Evolutionary conservation across 768 basidiomycete species (phyloP).

Genomic region (Lentinus tigrinus): DNA sequence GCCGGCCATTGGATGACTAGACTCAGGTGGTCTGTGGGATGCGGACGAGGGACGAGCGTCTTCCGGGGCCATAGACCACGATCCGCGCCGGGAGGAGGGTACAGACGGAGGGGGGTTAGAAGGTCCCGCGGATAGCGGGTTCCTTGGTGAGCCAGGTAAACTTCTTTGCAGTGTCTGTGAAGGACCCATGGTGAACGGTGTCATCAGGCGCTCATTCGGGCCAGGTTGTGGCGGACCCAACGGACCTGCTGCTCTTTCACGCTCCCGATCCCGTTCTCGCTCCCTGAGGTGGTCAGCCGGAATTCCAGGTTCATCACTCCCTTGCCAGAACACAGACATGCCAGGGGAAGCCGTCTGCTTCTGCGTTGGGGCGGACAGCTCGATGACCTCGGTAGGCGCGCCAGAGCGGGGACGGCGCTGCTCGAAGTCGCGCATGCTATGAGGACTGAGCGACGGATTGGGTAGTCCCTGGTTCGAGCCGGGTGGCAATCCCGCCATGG

Average conservation of each 20-base stretch:
- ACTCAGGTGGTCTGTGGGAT: slow-evolving; percentile 7
- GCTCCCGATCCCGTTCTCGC: slow-evolving; percentile 26
- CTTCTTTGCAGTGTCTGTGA: slow-evolving; percentile 17
- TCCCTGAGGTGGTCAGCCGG: slow-evolving; percentile 12
- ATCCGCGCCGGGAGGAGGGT: slow-evolving; percentile 21
- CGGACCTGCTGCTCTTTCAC: slow-evolving; percentile 17
- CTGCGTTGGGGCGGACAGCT: slow-evolving; percentile 16
- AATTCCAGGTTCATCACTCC: slow-evolving; percentile 12
- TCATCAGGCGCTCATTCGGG: slow-evolving; percentile 30
- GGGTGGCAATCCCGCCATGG: slow-evolving; percentile 10
- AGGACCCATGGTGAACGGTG: slow-evolving; percentile 30
- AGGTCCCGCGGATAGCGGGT: background rate
- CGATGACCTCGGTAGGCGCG: slow-evolving; percentile 27
- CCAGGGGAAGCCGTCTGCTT: slow-evolving; percentile 10
- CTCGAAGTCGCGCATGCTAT: slow-evolving; percentile 21
- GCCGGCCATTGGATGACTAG: slow-evolving; percentile 1
- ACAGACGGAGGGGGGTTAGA: slow-evolving; percentile 21
- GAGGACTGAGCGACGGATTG: slow-evolving; percentile 12
- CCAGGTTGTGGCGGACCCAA: slow-evolving; percentile 23
- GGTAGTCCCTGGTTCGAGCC: slow-evolving; percentile 5
- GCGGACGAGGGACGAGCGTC: slow-evolving; percentile 22
- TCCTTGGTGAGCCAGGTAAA: slow-evolving; percentile 19
- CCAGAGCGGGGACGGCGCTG: slow-evolving; percentile 24
- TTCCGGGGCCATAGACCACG: slow-evolving; percentile 20
- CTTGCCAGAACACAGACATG: slow-evolving; percentile 22